phyloP scores from a whole-genome alignment of 768 basidiomycete genomes.

The Psilocybe tampanensis region DNA sequence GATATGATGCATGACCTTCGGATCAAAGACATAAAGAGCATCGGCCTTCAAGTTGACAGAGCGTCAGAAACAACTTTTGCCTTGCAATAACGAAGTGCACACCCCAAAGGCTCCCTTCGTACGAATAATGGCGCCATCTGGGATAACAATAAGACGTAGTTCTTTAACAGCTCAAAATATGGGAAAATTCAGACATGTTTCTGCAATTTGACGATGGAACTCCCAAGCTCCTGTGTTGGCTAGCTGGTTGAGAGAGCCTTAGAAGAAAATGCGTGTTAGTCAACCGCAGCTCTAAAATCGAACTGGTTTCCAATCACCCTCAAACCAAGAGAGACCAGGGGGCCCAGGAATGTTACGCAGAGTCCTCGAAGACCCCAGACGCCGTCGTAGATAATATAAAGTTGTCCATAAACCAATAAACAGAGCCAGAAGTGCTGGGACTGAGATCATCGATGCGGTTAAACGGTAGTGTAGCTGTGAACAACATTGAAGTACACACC shows the following conservation, averaged over 20 bases:
- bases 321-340: conserved; percentile 1
- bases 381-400: background rate
- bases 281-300: background rate
- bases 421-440: background rate
- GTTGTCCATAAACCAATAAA: background rate
- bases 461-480: no score
- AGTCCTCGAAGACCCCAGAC: background rate
- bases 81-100: background rate
- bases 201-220: conserved; percentile 7
- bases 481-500: no score
- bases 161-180: background rate
- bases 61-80: background rate
- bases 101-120: conserved; percentile 37
- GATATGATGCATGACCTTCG: conserved; percentile 47
- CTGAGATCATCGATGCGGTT: background rate
- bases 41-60: conserved; percentile 21
- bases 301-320: background rate
- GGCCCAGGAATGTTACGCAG: conserved; percentile 7
- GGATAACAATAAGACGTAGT: no score
- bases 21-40: conserved; percentile 44
- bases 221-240: conserved; percentile 13
- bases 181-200: conserved; percentile 4
- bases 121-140: conserved; percentile 32
- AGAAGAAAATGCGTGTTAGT: background rate
- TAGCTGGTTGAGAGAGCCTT: conserved; percentile 13